phyloP scores from a whole-genome alignment of 2,329 filamentous ascomycete genomes.

The Sphaerulina vaccinii region DNA sequence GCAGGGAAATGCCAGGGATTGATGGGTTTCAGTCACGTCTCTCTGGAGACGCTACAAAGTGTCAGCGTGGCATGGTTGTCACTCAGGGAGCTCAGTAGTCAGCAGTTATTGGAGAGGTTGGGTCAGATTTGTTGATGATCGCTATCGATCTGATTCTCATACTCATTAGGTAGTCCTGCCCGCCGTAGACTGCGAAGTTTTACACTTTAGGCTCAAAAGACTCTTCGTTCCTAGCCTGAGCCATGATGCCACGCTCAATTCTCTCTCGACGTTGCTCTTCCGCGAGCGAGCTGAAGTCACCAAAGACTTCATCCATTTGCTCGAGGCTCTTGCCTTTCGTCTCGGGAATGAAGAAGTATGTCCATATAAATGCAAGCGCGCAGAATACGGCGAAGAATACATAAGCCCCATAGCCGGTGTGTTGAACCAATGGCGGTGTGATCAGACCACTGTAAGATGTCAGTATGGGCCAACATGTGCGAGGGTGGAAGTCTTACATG shows the following conservation, averaged over 20 bases:
- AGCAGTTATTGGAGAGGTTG: no score
- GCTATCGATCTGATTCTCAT: no score
- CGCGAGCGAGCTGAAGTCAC: conserved; percentile 26
- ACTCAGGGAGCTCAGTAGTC: no score
- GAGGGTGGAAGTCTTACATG: conserved; percentile 39
- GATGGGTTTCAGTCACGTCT: no score
- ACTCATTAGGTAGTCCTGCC: no score
- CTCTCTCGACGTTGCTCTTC: conserved; percentile 30
- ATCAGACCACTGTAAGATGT: conserved; percentile 46
- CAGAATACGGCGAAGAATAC: conserved; percentile 61
- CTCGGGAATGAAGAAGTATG: conserved; percentile 57
- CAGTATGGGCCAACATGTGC: conserved; percentile 60
- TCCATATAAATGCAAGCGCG: conserved; percentile 52
- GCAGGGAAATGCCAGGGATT: no score
- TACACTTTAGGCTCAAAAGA: no score
- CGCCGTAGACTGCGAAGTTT: no score
- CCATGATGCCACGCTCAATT: conserved; percentile 30
- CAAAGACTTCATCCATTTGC: conserved; percentile 34
- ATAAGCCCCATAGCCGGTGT: conserved; percentile 59
- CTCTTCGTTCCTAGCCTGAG: no score
- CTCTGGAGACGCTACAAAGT: no score
- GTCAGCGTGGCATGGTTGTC: no score
- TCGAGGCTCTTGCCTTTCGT: conserved; percentile 49
- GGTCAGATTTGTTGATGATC: no score
- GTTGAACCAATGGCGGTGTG: conserved; percentile 40